phyloP scores from a whole-genome alignment of 2,329 filamentous ascomycete species.

The Epichloe typhina region DNA sequence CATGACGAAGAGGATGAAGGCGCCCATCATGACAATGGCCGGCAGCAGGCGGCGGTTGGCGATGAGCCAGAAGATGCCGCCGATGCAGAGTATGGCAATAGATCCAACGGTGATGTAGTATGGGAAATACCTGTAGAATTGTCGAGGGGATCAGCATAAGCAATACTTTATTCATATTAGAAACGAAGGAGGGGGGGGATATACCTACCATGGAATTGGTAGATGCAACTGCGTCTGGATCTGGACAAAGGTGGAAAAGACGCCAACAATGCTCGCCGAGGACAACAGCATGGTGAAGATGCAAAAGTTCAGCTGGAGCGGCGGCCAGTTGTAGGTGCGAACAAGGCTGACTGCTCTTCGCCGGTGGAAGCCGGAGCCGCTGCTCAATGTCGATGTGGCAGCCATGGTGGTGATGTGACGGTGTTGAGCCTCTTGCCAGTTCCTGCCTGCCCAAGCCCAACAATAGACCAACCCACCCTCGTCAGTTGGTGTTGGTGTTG shows the following conservation, averaged over 20 bases:
- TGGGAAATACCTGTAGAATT: constrained; percentile 45
- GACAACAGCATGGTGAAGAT: constrained; percentile 52
- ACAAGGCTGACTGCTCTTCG: constrained; percentile 30
- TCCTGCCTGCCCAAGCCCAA: too few species aligned
- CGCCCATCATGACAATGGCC: constrained; percentile 48
- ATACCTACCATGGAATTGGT: constrained; percentile 44
- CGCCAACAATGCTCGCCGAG: constrained; percentile 44
- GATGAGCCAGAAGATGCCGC: constrained; percentile 50
- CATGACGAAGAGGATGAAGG: constrained; percentile 53
- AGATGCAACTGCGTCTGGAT: constrained; percentile 43
- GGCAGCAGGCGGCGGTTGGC: constrained; percentile 46
- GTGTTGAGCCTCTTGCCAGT: too few species aligned
- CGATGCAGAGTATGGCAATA: constrained; percentile 53
- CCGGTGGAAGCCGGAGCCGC: constrained; percentile 30
- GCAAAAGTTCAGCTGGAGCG: constrained; percentile 54
- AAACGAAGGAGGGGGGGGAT: not conserved
- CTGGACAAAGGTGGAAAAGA: constrained; percentile 46
- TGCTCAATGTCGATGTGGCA: constrained; percentile 12
- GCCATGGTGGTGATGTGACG: not conserved
- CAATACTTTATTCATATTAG: too few species aligned
- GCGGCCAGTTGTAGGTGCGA: constrained; percentile 55
- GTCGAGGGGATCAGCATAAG: too few species aligned
- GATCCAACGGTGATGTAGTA: constrained; percentile 47
- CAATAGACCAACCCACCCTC: too few species aligned
- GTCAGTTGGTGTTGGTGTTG: too few species aligned